Percentiles rank a stretch among this genome's conserved stretches.
These are phyloP conservation scores for Alternaria sp. DNA, from an alignment of 2,329 filamentous ascomycete genomes.

Conservation along the genomic window DNA sequence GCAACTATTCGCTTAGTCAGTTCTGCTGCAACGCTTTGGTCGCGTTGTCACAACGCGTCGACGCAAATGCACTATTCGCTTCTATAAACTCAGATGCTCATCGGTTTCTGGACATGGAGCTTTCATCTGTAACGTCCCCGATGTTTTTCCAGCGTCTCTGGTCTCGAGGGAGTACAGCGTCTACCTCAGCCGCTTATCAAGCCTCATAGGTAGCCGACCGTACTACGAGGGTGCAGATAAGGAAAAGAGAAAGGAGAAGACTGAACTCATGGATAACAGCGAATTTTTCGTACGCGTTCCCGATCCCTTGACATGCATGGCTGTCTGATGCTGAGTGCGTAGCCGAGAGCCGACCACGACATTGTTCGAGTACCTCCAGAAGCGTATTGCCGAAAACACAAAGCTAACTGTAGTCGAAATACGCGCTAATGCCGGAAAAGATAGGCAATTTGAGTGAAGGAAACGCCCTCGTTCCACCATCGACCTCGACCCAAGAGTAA, in stretches of 20 bases:
- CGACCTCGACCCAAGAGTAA: background rate
- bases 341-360: constrained; percentile 8
- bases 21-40: background rate
- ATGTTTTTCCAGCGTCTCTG: background rate
- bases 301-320: background rate
- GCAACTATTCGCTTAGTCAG: background rate
- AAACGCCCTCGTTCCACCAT: background rate
- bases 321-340: constrained; percentile 15
- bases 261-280: background rate
- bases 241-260: background rate
- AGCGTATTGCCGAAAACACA: background rate
- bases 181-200: background rate
- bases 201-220: background rate
- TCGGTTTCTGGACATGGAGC: background rate
- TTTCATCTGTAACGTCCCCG: background rate
- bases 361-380: constrained; percentile 4
- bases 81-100: background rate
- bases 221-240: background rate
- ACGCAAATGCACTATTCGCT: background rate
- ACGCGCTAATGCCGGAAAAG: background rate
- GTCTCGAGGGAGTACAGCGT: background rate
- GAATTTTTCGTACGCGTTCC: background rate
- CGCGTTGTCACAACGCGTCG: background rate
- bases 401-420: constrained; percentile 6
- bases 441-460: background rate